Percentiles rank a stretch among this genome's conserved stretches.
Evolutionary conservation across 2,329 filamentous ascomycete genomes (phyloP).

Genomic region (Gaeumannomyces sp.): DNA sequence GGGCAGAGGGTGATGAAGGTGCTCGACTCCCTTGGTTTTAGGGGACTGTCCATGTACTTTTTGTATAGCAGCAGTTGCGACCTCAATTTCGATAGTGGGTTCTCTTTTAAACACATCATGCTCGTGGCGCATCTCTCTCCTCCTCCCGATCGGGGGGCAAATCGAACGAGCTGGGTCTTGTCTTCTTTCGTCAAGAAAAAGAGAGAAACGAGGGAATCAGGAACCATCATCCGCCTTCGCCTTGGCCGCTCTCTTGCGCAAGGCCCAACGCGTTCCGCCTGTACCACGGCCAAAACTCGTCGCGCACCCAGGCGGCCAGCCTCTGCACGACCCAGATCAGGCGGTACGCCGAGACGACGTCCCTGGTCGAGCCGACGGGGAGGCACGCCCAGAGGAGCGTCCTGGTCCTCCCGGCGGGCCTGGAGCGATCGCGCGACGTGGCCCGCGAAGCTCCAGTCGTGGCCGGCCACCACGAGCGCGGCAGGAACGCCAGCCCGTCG

Average conservation of each 20-base stretch:
- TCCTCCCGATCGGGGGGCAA: no score
- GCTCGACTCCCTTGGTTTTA: no score
- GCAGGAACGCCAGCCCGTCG: not conserved
- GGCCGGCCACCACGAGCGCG: constrained; percentile 2
- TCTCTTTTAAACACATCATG: no score
- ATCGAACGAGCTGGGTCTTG: no score
- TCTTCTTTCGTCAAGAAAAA: not conserved
- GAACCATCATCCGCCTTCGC: not conserved
- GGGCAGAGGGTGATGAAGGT: no score
- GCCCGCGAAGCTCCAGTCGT: constrained; percentile 7
- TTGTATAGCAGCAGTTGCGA: no score
- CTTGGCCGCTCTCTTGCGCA: no score
- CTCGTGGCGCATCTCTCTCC: no score
- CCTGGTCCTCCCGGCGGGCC: no score
- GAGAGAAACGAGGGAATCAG: not conserved
- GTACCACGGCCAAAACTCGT: constrained; percentile 6
- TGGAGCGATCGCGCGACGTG: not conserved
- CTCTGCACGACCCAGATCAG: constrained; percentile 3
- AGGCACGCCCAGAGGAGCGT: not conserved
- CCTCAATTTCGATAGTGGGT: no score
- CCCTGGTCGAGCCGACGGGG: constrained; percentile 1
- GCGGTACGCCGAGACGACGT: not conserved
- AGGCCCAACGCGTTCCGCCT: no score
- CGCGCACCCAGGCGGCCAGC: not conserved
- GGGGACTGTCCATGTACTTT: no score